A percentile compares a stretch with the other conserved stretches of the same genome.
Evolutionary conservation across 768 basidiomycete genomes (phyloP).

Genomic region (Postia placenta): DNA sequence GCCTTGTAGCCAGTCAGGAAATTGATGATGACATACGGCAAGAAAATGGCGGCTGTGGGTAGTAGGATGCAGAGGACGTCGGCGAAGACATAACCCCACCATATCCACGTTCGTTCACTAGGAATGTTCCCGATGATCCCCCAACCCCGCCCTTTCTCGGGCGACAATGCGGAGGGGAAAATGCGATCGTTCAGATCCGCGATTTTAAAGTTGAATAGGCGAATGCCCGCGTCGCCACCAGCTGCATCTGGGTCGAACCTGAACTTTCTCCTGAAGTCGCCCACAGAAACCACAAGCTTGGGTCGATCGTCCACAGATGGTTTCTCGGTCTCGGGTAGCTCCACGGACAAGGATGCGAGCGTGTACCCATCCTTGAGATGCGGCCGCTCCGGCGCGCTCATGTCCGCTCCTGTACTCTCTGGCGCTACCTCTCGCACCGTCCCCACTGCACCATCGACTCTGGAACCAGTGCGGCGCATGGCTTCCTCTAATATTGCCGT

Average conservation of each 20-base stretch:
- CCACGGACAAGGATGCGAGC: background rate
- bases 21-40: background rate
- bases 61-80: no score
- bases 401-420: no score
- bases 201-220: no score
- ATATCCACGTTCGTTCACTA: background rate
- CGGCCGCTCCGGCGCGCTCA: background rate
- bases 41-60: background rate
- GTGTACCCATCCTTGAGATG: background rate
- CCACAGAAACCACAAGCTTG: background rate
- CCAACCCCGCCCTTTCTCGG: no score
- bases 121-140: no score
- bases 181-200: no score
- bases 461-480: no score
- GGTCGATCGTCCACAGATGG: background rate
- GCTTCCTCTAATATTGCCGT: background rate
- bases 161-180: no score
- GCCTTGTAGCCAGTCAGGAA: background rate
- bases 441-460: no score
- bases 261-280: background rate
- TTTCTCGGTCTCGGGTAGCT: background rate
- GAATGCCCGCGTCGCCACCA: no score
- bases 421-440: no score
- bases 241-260: no score
- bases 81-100: background rate